Base-by-base conservation (phyloP, 2,329 filamentous ascomycete species). In the Karstenula rhodostoma region DNA sequence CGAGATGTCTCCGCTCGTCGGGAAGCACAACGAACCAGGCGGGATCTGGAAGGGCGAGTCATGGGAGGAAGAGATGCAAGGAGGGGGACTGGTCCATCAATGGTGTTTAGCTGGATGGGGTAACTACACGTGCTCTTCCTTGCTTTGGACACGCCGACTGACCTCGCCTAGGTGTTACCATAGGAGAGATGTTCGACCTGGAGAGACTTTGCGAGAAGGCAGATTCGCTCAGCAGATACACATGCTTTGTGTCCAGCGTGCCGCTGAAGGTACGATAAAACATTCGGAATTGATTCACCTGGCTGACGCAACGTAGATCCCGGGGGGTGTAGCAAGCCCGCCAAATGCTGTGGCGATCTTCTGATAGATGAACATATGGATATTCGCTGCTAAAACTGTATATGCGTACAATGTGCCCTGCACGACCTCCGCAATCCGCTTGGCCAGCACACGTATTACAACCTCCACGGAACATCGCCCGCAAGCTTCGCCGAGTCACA, bases 241-340 rank as follows among this genome's bases (percentile, higher is more conserved):
- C 80, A 2, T 90, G 89, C 67, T 83, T 90, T 74, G 79, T 90
- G 6, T 86, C 83, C 0, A 89, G 86, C 64, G 81, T 81, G 37
- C 87, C 87, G 1, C 72, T 88, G 60, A 89, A 89, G 65, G 75
- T 77, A 59, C 13, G 13, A 9, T 9, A 17, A 17, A 7, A 7
- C 23, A 33, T 29, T 17, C 35, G 1, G 3, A 1, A 3, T 23
- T n/a, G 12, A 23, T 6, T 17, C 12, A 19, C 27, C 35, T 35
- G 42, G 55, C 65, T 71, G 37, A 69, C 55, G 4, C 1, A n/a
- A 22, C 43, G n/a, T 27, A 77, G 73, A 81, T 87, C 32, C 83
- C 84, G 0, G 83, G 86, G 9, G 76, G 76, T 19, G 74, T 78
- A 13, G 75, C 76, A 10, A 76, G 73, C 56, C 75, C 76, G 17